Evolutionary conservation across 208 protist genomes (phyloP), one percentile per base, ranked within the genome.

Genomic region (Trypanosoma rangeli): DNA sequence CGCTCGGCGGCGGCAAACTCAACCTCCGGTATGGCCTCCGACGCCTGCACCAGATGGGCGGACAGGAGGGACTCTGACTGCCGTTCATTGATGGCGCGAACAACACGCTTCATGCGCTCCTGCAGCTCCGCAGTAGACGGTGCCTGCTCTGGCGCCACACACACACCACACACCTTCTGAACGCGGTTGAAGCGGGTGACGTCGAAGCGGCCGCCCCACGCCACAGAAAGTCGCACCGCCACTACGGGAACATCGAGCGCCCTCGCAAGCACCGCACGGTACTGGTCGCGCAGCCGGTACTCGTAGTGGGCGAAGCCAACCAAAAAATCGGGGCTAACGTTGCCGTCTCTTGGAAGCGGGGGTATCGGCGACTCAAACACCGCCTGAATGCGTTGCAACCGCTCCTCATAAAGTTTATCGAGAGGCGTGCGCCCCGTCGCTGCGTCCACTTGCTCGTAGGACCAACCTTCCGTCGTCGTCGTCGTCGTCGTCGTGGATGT

Each of bases 201-300:
- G 57, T 93, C 80, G 59, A 96, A 94, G 48, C 91, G 87, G 3
- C 91, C 88, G 33, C 83, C 84, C 89, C 91, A 96, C 44, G 84
- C 86, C 26, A 94, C 83, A 16, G 91, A 96, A 16, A 96, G 84
- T 35, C 76, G 74, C 55, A 96, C 78, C 24, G 79, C 84, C 56
- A 44, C 61, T 52, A 92, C 74, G 5, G 85, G 81, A 44, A 92
- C 73, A 18, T 70, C 57, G 35, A 96, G 79, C 71, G 79, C 79
- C 7, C 64, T 67, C 28, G 88, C 91, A 18, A 96, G 50, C 20
- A 89, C 64, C 35, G 76, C 80, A 44, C 91, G 84, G 82, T 96
- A 96, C 76, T 89, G 78, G 68, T 96, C 88, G 9, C 91, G 84
- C 52, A 89, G 74, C 12, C 81, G 79, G 64, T 93, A 94, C 66